These are phyloP conservation scores for Waltergamsia citrina DNA, from an alignment of 2,329 filamentous ascomycete species.

Conservation along the genomic window DNA sequence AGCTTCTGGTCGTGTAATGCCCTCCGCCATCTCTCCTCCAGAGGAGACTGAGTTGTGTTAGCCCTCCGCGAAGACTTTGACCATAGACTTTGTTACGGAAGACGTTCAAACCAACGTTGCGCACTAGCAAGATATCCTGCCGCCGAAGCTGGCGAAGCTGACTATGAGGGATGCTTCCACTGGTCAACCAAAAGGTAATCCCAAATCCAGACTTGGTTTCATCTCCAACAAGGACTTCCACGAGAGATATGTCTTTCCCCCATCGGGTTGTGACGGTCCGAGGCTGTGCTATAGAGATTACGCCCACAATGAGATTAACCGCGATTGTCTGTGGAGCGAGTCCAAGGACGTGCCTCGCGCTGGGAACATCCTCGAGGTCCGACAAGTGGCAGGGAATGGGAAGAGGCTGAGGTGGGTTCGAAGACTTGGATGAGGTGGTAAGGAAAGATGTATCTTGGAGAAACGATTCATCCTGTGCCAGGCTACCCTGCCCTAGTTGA, in stretches of 20 bases:
- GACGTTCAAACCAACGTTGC: conserved; percentile 67
- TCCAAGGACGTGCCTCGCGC: conserved; percentile 50
- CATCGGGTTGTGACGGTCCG: conserved; percentile 60
- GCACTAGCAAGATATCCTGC: conserved; percentile 70
- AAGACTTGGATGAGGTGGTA: conserved; percentile 18
- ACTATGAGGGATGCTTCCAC: conserved; percentile 18
- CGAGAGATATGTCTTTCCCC: conserved; percentile 51
- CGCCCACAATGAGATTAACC: conserved; percentile 69
- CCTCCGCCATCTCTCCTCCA: conserved; percentile 42
- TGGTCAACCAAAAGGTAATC: conserved; percentile 72
- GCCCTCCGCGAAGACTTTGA: conserved; percentile 63
- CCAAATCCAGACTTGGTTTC: conserved; percentile 74
- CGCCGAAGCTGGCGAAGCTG: conserved; percentile 41
- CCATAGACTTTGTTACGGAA: conserved; percentile 77
- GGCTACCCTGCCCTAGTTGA: conserved; percentile 31
- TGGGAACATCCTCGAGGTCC: conserved; percentile 62
- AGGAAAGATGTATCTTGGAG: conserved; percentile 12
- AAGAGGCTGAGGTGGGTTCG: conserved; percentile 13
- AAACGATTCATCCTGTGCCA: conserved; percentile 18
- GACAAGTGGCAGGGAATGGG: conserved; percentile 21
- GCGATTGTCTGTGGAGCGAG: conserved; percentile 76
- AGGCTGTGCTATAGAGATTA: conserved; percentile 62
- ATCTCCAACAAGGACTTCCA: conserved; percentile 77
- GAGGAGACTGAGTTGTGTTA: conserved; percentile 61
- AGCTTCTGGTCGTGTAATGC: conserved; percentile 42